These are phyloP conservation scores for Heliocybe sulcata DNA, from an alignment of 1,284 basidiomycete genomes.

Conservation along the genomic window DNA sequence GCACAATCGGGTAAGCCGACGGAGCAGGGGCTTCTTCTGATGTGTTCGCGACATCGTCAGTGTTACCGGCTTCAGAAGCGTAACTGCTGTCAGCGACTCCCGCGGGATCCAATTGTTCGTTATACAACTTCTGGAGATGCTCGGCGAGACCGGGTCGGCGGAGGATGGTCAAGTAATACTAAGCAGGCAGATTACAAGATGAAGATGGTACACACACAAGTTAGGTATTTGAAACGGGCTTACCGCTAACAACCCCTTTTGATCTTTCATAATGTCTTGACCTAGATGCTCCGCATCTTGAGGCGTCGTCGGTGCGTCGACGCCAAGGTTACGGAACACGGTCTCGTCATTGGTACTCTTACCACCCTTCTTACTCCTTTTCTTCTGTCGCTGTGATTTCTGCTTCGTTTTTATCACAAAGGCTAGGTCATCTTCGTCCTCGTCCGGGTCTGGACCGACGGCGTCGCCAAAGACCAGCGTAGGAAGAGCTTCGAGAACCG, in stretches of 20 bases:
- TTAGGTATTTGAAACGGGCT: not conserved
- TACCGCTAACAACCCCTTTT: conserved; percentile 24
- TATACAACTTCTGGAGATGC: not conserved
- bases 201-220: not conserved
- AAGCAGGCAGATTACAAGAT: not conserved
- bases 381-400: conserved; percentile 18
- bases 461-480: conserved; percentile 2
- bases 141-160: not conserved
- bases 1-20: conserved; percentile 33
- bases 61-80: not conserved
- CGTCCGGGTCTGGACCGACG: not conserved
- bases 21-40: not conserved
- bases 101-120: not conserved
- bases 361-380: not conserved
- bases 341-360: conserved; percentile 14
- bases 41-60: not conserved
- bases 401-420: not conserved
- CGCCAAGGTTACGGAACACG: conserved; percentile 19
- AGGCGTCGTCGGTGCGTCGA: conserved; percentile 17
- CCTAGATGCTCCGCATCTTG: conserved; percentile 16
- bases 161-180: not conserved
- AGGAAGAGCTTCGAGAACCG: conserved; percentile 8
- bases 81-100: not conserved
- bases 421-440: not conserved
- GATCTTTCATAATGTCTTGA: conserved; percentile 12